Evolutionary conservation across 148 eudicot genomes (phyloP).

Genomic region (Camellia japonica): DNA sequence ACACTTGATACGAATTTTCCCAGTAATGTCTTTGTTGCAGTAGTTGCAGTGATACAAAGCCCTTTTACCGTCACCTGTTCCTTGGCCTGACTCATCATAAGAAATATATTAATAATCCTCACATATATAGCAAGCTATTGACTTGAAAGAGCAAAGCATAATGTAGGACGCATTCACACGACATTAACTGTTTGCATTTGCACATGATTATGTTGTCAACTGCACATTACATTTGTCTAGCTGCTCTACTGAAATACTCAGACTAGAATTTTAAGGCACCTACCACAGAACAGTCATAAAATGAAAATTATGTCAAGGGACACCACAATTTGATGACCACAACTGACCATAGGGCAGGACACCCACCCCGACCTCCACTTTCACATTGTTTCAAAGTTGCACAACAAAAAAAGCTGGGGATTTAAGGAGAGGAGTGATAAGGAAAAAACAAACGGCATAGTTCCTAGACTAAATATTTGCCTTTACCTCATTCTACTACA

Average conservation of each 20-base stretch:
- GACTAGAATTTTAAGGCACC: not conserved
- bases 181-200: not conserved
- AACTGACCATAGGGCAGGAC: not conserved
- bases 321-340: not conserved
- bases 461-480: not conserved
- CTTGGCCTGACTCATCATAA: conserved; percentile 36
- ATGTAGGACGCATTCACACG: not conserved
- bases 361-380: not conserved
- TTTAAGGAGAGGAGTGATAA: not conserved
- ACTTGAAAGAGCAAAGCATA: not conserved
- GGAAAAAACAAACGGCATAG: not conserved
- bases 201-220: not conserved
- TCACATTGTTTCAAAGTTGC: not conserved
- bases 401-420: not conserved
- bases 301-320: not conserved
- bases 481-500: not conserved
- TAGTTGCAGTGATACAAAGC: conserved; percentile 75
- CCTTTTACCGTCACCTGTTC: conserved; percentile 53
- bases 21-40: conserved; percentile 68
- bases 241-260: not conserved
- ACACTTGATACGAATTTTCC: conserved; percentile 71
- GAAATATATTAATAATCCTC: not conserved
- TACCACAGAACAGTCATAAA: not conserved
- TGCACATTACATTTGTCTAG: not conserved
- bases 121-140: not conserved